These are phyloP conservation scores for Chlorella sorokiniana DNA, from an alignment of 139 green algal genomes.

Conservation along the genomic window DNA sequence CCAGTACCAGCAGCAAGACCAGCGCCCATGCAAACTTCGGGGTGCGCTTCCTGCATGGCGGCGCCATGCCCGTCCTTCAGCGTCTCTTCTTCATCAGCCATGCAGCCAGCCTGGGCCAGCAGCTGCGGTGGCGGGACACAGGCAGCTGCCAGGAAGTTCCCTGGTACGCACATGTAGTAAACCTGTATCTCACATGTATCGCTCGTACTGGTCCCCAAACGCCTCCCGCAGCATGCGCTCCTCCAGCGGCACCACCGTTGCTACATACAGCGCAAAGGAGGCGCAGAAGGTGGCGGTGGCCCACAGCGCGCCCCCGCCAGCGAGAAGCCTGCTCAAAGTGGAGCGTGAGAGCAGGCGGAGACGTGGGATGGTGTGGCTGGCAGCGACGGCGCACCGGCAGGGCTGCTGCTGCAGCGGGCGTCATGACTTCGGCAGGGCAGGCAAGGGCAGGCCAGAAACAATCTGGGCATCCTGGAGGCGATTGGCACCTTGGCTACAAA, in stretches of 20 bases:
- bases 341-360: neutral
- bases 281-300: constrained; percentile 25
- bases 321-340: constrained; percentile 34
- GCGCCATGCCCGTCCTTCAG: neutral
- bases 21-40: constrained; percentile 22
- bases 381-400: no score
- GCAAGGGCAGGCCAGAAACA: no score
- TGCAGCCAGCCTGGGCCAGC: neutral
- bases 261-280: constrained; percentile 36
- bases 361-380: no score
- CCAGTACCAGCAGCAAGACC: constrained; percentile 34
- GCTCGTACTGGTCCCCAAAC: constrained; percentile 31
- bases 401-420: neutral
- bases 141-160: no score
- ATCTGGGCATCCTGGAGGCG: no score
- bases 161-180: neutral
- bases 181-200: neutral
- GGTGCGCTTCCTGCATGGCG: neutral
- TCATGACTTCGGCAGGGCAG: neutral
- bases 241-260: constrained; percentile 32
- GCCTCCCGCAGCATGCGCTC: constrained; percentile 43
- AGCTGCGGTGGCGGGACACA: no score
- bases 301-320: constrained; percentile 39
- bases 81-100: neutral
- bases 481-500: no score